Percentiles rank a stretch among this genome's conserved stretches.
Conservation (phyloP, 2,329 filamentous ascomycete species). For the Fusarium goolgardi region DNA sequence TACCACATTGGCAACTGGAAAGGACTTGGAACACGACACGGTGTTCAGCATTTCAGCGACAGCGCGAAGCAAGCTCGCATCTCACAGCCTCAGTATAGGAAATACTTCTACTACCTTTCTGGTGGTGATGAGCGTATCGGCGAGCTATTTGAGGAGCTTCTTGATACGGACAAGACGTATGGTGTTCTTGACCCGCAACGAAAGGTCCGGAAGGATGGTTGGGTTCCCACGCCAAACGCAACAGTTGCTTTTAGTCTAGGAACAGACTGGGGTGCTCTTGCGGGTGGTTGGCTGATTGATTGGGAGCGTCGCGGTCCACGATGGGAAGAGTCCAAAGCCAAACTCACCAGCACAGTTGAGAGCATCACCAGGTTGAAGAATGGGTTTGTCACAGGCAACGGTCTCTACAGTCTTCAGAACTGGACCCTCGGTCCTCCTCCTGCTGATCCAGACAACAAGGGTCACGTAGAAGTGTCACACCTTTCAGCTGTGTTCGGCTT, state of each 20-base stretch:
- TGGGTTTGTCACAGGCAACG: conserved; percentile 68
- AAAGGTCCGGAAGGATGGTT: conserved; percentile 67
- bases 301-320: conserved; percentile 67
- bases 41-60: conserved; percentile 71
- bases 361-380: conserved; percentile 67
- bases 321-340: conserved; percentile 63
- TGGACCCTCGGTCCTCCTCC: conserved; percentile 65
- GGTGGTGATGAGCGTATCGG: conserved; percentile 69
- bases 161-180: conserved; percentile 66
- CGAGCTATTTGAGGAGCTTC: conserved; percentile 62
- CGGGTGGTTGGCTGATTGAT: conserved; percentile 68
- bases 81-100: conserved; percentile 65
- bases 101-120: conserved; percentile 66
- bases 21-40: conserved; percentile 71
- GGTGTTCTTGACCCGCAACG: conserved; percentile 65
- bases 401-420: conserved; percentile 61
- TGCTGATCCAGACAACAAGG: conserved; percentile 63
- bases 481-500: conserved; percentile 69
- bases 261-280: conserved; percentile 69
- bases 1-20: conserved; percentile 70
- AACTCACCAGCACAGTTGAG: conserved; percentile 60
- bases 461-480: conserved; percentile 64
- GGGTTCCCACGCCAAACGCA: conserved; percentile 57
- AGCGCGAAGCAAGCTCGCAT: conserved; percentile 72
- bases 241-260: conserved; percentile 64